These are phyloP conservation scores for Umbelopsis sp. DNA, from an alignment of 192 early-diverging fungal genomes.

Conservation along the genomic window DNA sequence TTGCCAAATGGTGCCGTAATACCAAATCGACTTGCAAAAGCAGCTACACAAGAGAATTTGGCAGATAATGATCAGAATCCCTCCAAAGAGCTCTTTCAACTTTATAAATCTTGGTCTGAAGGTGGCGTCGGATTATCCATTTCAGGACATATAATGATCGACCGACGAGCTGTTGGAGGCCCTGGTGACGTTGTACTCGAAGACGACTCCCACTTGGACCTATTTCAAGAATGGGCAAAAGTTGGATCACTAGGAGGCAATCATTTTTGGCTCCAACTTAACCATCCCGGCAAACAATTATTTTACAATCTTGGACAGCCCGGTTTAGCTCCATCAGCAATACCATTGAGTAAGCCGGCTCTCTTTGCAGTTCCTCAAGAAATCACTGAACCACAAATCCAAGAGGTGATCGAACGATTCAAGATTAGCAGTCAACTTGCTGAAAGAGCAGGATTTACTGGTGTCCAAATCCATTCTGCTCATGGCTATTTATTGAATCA, in stretches of 20 bases:
- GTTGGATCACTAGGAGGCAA: background rate
- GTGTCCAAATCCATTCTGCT: conserved; percentile 86
- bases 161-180: background rate
- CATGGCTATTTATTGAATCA: conserved; percentile 88
- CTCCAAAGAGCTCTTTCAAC: background rate
- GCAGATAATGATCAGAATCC: background rate
- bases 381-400: background rate
- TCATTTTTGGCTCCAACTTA: background rate
- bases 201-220: background rate
- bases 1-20: background rate
- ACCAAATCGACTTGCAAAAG: background rate
- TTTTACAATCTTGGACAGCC: background rate
- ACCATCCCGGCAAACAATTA: background rate
- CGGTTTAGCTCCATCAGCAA: background rate
- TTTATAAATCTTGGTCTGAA: background rate
- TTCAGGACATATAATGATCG: background rate
- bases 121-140: background rate
- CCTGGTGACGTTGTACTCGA: background rate
- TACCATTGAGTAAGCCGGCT: background rate
- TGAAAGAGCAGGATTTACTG: conserved; percentile 77
- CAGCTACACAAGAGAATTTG: background rate
- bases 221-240: background rate
- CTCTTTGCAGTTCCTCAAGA: background rate
- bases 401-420: background rate
- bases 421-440: conserved; percentile 37